A percentile compares a stretch with the other conserved stretches of the same genome.
These are phyloP conservation scores for Metschnikowia santaceciliae DNA, from an alignment of 805 yeast genomes.

Conservation along the genomic window DNA sequence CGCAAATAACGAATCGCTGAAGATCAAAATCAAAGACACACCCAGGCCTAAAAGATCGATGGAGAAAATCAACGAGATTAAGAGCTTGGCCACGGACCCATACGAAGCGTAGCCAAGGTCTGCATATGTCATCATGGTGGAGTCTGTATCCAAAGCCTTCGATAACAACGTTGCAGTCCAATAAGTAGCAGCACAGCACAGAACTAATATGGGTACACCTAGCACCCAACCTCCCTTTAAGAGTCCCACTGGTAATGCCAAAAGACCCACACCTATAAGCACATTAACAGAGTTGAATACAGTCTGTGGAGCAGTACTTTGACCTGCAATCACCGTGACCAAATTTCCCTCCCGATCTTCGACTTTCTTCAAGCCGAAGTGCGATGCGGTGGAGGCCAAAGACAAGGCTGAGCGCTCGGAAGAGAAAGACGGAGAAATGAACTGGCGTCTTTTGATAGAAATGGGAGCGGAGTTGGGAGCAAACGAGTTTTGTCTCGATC, in stretches of 20 bases:
- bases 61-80: constrained; percentile 71
- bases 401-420: constrained; percentile 39
- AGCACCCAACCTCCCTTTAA: constrained; percentile 61
- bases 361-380: constrained; percentile 54
- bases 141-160: constrained; percentile 24
- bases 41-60: constrained; percentile 78
- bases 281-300: constrained; percentile 63
- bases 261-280: constrained; percentile 63
- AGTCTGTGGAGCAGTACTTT: constrained; percentile 73
- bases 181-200: constrained; percentile 65
- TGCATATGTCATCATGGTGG: constrained; percentile 29
- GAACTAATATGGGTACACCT: constrained; percentile 55
- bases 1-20: constrained; percentile 72
- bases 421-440: constrained; percentile 42
- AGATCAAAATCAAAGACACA: constrained; percentile 73
- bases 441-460: constrained; percentile 28
- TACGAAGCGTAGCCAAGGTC: constrained; percentile 28
- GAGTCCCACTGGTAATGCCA: constrained; percentile 64
- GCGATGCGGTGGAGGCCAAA: constrained; percentile 40
- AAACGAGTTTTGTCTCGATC: constrained; percentile 28
- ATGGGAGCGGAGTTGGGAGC: constrained; percentile 11
- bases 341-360: constrained; percentile 70
- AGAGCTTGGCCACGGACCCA: constrained; percentile 57
- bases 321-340: constrained; percentile 72
- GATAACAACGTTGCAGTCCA: constrained; percentile 68